A percentile compares a stretch with the other conserved stretches of the same genome.
These are phyloP conservation scores for Phytophthora constricta DNA, from an alignment of 352 stramenopile genomes.

Conservation along the genomic window DNA sequence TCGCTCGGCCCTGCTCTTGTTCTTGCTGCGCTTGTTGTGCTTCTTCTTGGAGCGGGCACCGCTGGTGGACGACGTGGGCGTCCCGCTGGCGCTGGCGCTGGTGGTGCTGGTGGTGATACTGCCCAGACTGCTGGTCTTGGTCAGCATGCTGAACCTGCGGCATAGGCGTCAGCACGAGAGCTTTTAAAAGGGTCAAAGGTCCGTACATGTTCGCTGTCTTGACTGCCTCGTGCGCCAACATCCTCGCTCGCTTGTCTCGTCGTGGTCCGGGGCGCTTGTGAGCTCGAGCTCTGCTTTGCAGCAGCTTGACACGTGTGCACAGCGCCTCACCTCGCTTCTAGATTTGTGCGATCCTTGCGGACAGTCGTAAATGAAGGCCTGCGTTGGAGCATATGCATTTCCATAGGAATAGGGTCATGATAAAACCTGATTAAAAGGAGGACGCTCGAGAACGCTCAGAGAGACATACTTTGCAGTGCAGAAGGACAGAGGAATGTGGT, in stretches of 20 bases:
- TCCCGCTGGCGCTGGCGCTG: conserved; percentile 32
- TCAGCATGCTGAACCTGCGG: conserved; percentile 40
- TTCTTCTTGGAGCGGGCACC: conserved; percentile 34
- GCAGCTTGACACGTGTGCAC: neutral
- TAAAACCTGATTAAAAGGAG: no score
- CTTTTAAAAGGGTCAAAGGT: neutral
- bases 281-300: neutral
- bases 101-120: conserved; percentile 31
- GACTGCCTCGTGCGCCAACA: conserved; percentile 39
- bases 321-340: conserved; percentile 19
- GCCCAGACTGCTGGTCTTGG: conserved; percentile 30
- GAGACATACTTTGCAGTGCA: no score
- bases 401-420: no score
- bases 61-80: conserved; percentile 28
- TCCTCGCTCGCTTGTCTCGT: conserved; percentile 12
- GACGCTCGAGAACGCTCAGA: no score
- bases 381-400: no score
- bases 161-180: neutral
- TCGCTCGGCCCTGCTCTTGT: conserved; percentile 20
- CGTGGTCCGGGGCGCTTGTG: conserved; percentile 20
- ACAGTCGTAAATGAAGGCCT: no score
- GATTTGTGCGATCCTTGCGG: conserved; percentile 28
- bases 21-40: conserved; percentile 43
- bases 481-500: no score
- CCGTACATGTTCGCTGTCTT: conserved; percentile 43